These are phyloP conservation scores for Dovyalis caffra DNA, from an alignment of 345 rosid genomes.

Conservation along the genomic window DNA sequence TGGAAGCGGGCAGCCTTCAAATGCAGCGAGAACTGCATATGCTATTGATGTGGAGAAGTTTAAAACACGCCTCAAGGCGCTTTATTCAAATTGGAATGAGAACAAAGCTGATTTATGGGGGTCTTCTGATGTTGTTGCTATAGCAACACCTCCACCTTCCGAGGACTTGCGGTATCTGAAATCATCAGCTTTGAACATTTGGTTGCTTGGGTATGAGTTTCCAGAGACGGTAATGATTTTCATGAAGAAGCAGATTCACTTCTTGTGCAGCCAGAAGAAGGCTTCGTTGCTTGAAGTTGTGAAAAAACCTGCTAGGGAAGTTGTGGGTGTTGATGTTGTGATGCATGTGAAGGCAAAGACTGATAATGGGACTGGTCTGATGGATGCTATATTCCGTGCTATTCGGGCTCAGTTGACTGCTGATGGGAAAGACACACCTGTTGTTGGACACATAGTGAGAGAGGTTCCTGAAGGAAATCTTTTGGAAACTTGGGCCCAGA, in stretches of 20 bases:
- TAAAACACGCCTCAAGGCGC: neutral
- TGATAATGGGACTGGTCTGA: slow-evolving; percentile 60
- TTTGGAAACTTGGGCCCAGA: slow-evolving; percentile 72
- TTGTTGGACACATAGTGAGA: slow-evolving; percentile 66
- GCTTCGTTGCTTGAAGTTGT: neutral
- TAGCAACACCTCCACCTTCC: neutral
- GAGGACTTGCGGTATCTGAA: neutral
- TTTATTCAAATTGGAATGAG: neutral
- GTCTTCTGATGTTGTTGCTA: neutral
- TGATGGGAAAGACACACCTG: slow-evolving; percentile 41
- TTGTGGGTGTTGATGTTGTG: slow-evolving; percentile 54
- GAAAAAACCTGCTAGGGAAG: slow-evolving; percentile 22
- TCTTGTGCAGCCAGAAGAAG: slow-evolving; percentile 1
- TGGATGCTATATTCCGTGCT: slow-evolving; percentile 65
- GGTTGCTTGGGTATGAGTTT: slow-evolving; percentile 3
- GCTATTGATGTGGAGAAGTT: neutral
- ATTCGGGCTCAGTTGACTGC: slow-evolving; percentile 40
- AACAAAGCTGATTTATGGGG: slow-evolving; percentile 1
- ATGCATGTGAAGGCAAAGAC: slow-evolving; percentile 64
- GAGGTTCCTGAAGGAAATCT: slow-evolving; percentile 81
- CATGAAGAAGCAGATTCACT: neutral
- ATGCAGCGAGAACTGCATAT: neutral
- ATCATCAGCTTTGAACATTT: neutral
- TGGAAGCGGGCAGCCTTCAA: neutral
- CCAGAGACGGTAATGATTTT: neutral